Evolutionary conservation across 352 stramenopile genomes (phyloP), one percentile per base, ranked within the genome.

Genomic region (Pelagophyceae sp.): DNA sequence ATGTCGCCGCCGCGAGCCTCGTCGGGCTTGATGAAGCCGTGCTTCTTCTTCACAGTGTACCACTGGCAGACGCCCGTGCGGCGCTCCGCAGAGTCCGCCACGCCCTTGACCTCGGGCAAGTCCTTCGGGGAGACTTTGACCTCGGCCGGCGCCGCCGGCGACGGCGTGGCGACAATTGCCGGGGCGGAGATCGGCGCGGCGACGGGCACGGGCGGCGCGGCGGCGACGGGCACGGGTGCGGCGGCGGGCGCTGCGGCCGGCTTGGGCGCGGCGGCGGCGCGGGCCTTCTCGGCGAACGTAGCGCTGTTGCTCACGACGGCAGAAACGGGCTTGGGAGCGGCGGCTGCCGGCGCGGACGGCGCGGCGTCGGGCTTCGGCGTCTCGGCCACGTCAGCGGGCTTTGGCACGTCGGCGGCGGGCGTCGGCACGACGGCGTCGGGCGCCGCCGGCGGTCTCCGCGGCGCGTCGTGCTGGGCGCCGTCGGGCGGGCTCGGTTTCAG

Each of bases 21-120:
- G 38, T 74, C 67, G 35, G 67, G 67, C 67, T 74, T 74, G 67
- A 74, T 74, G 67, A 74, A 74, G 67, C 67, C 67, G 67, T 74
- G 67, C 67, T 74, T 74, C 67, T 74, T 74, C 67, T 74, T 74
- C 17, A 20, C 2, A 0, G 67, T 74, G 67, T 58, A 74, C 67
- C 67, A 74, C 35, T 50, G 35, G 35, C 35, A 58, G 5, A 74
- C 37, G 27, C 67, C 67, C 38, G 35, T 51, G 1, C 37, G 33
- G 1, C 67, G 33, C 61, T 54, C 45, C 45, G 45, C 11, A 11
- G 45, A 23, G 45, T 54, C 45, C 45, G 45, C 11, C 45, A 60
- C 50, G 50, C 31, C 5, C 23, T 67, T 5, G 15, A 31, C 58
- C 23, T 35, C 6, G 58, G 58, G 5, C 58, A 5, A 15, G 11